Conservation (phyloP, 1,284 basidiomycete genomes). For the Apiotrichum domesticum region DNA sequence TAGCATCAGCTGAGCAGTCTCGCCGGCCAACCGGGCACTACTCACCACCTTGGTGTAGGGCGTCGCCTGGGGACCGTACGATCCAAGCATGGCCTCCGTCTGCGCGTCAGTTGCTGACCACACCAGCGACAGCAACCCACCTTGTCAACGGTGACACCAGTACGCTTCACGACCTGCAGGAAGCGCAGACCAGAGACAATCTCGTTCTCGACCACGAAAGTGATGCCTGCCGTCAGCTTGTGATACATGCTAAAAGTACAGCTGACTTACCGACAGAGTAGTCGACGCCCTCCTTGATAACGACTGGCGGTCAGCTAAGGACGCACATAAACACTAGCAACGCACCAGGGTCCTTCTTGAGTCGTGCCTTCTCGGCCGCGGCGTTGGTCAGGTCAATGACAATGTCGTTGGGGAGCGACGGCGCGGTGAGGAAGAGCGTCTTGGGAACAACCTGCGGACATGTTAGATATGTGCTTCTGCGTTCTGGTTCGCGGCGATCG, state of each 20-base stretch:
- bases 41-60: slow-evolving; percentile 47
- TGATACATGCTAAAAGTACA: not conserved
- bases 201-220: slow-evolving; percentile 45
- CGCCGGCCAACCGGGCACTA: slow-evolving; percentile 1
- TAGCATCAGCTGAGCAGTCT: not conserved
- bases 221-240: not conserved
- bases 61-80: slow-evolving; percentile 49
- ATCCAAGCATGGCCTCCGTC: slow-evolving; percentile 51
- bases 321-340: not conserved
- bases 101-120: slow-evolving; percentile 11
- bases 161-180: slow-evolving; percentile 51
- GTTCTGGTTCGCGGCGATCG: not conserved
- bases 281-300: slow-evolving; percentile 53
- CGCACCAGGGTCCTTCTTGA: slow-evolving; percentile 51
- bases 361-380: slow-evolving; percentile 43
- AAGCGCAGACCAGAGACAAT: slow-evolving; percentile 54
- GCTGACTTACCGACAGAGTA: slow-evolving; percentile 50
- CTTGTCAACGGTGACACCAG: slow-evolving; percentile 33
- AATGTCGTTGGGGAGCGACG: slow-evolving; percentile 45
- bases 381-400: slow-evolving; percentile 49
- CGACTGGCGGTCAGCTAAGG: slow-evolving; percentile 27
- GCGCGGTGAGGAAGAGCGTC: slow-evolving; percentile 50
- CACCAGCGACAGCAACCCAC: not conserved
- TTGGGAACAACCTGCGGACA: slow-evolving; percentile 40
- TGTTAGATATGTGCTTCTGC: not conserved